Percentiles rank a stretch among this genome's conserved stretches.
Conservation (phyloP, 108 stramenopile species). For the Pseudonitzschia delicatissima region DNA sequence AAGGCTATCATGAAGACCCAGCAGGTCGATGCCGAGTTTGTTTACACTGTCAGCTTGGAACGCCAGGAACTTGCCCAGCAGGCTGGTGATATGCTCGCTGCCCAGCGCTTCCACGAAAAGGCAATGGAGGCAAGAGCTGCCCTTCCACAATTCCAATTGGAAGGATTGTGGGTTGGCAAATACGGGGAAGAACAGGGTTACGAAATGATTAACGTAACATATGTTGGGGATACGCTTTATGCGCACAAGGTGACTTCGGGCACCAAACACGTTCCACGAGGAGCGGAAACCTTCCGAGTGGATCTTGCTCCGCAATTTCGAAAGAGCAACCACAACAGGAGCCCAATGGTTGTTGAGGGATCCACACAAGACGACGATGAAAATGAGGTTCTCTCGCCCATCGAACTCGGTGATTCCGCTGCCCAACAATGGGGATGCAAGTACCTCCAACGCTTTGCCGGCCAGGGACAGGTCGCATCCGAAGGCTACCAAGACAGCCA, state of each 20-base stretch:
- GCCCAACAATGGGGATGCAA: constrained; percentile 65
- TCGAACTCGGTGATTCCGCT: constrained; percentile 59
- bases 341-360: no score
- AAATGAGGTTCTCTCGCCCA: constrained; percentile 47
- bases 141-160: constrained; percentile 72
- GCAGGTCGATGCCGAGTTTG: constrained; percentile 66
- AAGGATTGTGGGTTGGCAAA: constrained; percentile 81
- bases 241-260: constrained; percentile 73
- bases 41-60: constrained; percentile 51
- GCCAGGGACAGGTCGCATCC: constrained; percentile 69
- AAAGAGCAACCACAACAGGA: neutral
- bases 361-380: neutral
- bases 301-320: constrained; percentile 47
- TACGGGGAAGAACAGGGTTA: constrained; percentile 66
- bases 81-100: constrained; percentile 28
- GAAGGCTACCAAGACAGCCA: constrained; percentile 56
- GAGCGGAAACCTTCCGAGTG: constrained; percentile 65
- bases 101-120: constrained; percentile 22
- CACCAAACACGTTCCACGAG: constrained; percentile 65
- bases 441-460: constrained; percentile 55
- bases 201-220: constrained; percentile 85
- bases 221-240: constrained; percentile 50
- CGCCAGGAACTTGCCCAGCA: constrained; percentile 37
- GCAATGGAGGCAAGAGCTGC: constrained; percentile 45
- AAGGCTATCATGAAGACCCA: constrained; percentile 41